Percentiles rank a stretch among this genome's conserved stretches.
These are phyloP conservation scores for Termitomyces sp. DNA, from an alignment of 768 basidiomycete genomes.

Conservation along the genomic window DNA sequence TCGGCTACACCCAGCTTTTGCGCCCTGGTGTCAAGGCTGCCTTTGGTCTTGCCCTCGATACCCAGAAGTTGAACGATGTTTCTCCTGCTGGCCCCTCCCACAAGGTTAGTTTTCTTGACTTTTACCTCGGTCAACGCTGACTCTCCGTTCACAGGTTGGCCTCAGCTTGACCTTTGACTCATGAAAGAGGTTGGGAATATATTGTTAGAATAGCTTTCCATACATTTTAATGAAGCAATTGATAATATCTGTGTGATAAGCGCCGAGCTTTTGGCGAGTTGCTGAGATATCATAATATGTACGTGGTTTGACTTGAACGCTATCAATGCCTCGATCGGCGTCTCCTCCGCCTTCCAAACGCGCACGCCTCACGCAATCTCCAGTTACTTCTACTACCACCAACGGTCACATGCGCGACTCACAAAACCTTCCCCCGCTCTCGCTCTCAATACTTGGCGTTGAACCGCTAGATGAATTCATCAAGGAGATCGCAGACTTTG, in stretches of 20 bases:
- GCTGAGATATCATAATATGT: not conserved
- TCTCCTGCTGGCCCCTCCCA: constrained; percentile 64
- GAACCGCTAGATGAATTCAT: constrained; percentile 94
- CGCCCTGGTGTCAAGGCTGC: constrained; percentile 90
- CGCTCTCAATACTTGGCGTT: constrained; percentile 79
- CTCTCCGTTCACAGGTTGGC: constrained; percentile 47
- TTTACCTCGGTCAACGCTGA: not conserved
- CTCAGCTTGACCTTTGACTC: constrained; percentile 73
- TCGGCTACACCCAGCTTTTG: constrained; percentile 91
- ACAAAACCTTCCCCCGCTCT: constrained; percentile 53
- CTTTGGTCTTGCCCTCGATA: constrained; percentile 95
- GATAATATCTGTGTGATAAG: not conserved
- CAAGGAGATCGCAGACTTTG: constrained; percentile 85
- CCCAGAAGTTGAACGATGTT: constrained; percentile 81
- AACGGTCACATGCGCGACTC: constrained; percentile 25
- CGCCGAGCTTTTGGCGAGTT: not conserved
- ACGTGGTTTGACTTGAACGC: not conserved
- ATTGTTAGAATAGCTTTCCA: constrained; percentile 30
- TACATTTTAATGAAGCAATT: constrained; percentile 13
- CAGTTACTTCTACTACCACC: constrained; percentile 7
- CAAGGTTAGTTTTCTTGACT: constrained; percentile 46
- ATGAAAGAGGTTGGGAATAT: constrained; percentile 37
- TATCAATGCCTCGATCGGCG: constrained; percentile 20
- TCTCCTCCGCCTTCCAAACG: constrained; percentile 30
- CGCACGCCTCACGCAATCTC: constrained; percentile 22